A percentile compares a stretch with the other conserved stretches of the same genome.
These are phyloP conservation scores for Grammothele lineata DNA, from an alignment of 768 basidiomycete genomes.

Conservation along the genomic window DNA sequence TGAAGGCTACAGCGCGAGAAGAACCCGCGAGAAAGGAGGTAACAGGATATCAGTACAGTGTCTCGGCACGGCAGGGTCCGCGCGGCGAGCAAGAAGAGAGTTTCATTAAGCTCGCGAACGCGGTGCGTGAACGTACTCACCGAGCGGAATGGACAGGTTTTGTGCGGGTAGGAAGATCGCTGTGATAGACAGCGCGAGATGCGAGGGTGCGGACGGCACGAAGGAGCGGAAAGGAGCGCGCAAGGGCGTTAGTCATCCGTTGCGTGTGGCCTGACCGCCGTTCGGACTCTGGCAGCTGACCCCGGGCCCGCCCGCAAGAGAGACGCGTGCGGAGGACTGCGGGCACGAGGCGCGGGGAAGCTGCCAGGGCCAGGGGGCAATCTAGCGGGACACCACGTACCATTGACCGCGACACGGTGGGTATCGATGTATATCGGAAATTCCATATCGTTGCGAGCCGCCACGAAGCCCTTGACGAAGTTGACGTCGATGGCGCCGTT, in stretches of 20 bases:
- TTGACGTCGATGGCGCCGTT: constrained; percentile 21
- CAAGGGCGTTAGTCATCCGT: no score
- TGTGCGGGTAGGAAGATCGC: constrained; percentile 26
- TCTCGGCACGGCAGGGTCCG: not conserved
- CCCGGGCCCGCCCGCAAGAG: no score
- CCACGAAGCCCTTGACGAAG: constrained; percentile 22
- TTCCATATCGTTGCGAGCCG: constrained; percentile 23
- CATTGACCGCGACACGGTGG: constrained; percentile 23
- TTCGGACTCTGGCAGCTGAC: no score
- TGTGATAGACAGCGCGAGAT: constrained; percentile 8
- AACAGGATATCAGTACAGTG: not conserved
- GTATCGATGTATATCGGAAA: constrained; percentile 27
- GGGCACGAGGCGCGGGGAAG: constrained; percentile 4
- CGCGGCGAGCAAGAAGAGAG: constrained; percentile 1
- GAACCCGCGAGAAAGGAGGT: not conserved
- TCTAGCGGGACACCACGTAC: constrained; percentile 11
- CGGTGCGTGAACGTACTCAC: constrained; percentile 15
- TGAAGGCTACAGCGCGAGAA: constrained; percentile 19
- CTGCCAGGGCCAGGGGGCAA: not conserved
- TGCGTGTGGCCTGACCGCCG: no score
- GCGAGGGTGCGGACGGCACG: no score
- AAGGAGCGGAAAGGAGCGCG: no score
- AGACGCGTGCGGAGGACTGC: no score
- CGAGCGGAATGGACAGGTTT: constrained; percentile 26
- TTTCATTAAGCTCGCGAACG: constrained; percentile 11